Percentiles rank a stretch among this genome's conserved stretches.
Evolutionary conservation across 306 rosid species (phyloP).

Genomic region (Lablab purpureus): DNA sequence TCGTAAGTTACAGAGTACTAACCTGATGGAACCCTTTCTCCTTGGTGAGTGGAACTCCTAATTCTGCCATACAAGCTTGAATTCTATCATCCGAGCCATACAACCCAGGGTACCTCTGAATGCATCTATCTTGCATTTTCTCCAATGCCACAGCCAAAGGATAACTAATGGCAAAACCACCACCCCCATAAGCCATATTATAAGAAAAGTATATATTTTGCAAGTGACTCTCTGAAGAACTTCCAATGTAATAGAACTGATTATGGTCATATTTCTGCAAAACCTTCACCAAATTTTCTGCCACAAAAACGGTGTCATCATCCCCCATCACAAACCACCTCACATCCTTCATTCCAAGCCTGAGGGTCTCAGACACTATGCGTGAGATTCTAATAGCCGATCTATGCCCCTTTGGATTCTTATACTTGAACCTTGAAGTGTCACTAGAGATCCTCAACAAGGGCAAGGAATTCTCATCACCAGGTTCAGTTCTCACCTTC

Average conservation of each 20-base stretch:
- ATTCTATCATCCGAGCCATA: conserved; percentile 81
- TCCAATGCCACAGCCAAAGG: conserved; percentile 65
- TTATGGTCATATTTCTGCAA: conserved; percentile 70
- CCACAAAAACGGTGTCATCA: conserved; percentile 70
- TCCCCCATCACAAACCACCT: conserved; percentile 91
- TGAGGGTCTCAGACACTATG: conserved; percentile 66
- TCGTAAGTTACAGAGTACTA: conserved; percentile 14
- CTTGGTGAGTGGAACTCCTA: conserved; percentile 81
- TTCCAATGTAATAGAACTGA: conserved; percentile 72
- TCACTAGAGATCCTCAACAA: conserved; percentile 57
- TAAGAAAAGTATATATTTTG: conserved; percentile 75
- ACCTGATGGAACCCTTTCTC: conserved; percentile 88
- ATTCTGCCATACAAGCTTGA: conserved; percentile 86
- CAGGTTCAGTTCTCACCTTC: conserved; percentile 39
- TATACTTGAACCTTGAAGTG: conserved; percentile 64
- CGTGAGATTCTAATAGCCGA: conserved; percentile 76
- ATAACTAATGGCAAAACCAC: conserved; percentile 78
- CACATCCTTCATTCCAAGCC: conserved; percentile 57
- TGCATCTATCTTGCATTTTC: conserved; percentile 76
- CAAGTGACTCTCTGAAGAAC: conserved; percentile 74
- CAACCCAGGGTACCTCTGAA: conserved; percentile 64
- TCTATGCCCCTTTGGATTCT: conserved; percentile 56
- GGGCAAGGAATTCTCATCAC: conserved; percentile 50
- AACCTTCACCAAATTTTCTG: conserved; percentile 68
- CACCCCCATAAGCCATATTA: conserved; percentile 81